Conservation (phyloP, 1,284 basidiomycete genomes). For the Rhodotorula sp. region DNA sequence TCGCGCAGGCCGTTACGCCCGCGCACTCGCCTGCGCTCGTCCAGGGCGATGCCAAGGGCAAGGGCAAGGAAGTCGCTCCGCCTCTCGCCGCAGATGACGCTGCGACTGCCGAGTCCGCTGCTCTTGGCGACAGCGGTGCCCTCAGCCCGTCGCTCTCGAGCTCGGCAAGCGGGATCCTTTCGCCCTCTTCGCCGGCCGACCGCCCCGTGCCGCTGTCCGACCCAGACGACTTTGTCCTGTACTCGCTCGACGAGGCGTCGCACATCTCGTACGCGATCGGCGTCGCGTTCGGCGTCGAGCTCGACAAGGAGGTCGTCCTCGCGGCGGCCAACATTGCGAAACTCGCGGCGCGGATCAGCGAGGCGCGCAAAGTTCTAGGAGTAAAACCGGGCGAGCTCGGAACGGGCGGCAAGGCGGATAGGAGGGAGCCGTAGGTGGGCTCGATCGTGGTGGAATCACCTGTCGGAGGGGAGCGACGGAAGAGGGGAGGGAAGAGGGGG, state of each 20-base stretch:
- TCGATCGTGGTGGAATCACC: too few species aligned
- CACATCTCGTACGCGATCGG: conserved; percentile 76
- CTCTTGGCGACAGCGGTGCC: too few species aligned
- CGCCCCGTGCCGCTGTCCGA: conserved; percentile 53
- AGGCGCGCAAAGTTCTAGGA: conserved; percentile 65
- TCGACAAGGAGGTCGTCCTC: conserved; percentile 83
- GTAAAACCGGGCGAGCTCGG: conserved; percentile 12
- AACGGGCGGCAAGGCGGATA: conserved; percentile 11
- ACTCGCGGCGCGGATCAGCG: conserved; percentile 77
- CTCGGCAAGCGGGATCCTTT: background rate
- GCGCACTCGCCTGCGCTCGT: background rate
- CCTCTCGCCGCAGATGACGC: background rate
- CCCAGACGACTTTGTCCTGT: conserved; percentile 91
- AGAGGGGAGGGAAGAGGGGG: background rate
- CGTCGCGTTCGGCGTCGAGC: conserved; percentile 81
- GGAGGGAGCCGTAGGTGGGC: conserved; percentile 8
- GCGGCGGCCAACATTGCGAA: conserved; percentile 87
- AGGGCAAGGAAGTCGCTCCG: conserved; percentile 1
- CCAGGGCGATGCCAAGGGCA: conserved; percentile 44
- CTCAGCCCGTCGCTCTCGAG: too few species aligned
- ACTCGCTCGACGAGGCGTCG: conserved; percentile 83
- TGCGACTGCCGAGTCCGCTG: too few species aligned
- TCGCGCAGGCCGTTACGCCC: background rate
- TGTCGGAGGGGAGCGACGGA: background rate
- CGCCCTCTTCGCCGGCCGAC: background rate